Percentiles rank a stretch among this genome's conserved stretches.
Conservation (phyloP, 2,329 filamentous ascomycete genomes). For the Waltergamsia citrina region DNA sequence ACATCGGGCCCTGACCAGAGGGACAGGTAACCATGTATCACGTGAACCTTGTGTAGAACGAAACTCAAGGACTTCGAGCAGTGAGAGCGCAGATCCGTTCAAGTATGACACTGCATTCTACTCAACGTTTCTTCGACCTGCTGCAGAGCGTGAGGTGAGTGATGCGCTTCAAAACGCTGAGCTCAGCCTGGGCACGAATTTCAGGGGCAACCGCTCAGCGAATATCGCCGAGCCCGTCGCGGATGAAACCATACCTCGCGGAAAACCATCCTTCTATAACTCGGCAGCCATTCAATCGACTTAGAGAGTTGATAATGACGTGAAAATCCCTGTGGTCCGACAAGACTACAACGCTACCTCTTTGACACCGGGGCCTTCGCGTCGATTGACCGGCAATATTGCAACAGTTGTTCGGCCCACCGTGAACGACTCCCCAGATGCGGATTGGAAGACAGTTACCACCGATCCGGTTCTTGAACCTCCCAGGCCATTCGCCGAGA, state of each 20-base stretch:
- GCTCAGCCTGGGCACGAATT: no score
- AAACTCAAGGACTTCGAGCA: slow-evolving; percentile 20
- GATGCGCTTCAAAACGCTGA: slow-evolving; percentile 20
- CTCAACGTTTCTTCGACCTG: slow-evolving; percentile 23
- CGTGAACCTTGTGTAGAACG: slow-evolving; percentile 2
- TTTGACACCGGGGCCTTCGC: not conserved
- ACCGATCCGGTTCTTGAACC: slow-evolving; percentile 16
- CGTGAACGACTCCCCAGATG: slow-evolving; percentile 2
- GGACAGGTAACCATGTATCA: no score
- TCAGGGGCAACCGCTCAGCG: not conserved
- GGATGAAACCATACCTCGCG: not conserved
- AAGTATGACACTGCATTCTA: slow-evolving; percentile 31
- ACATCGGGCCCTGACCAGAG: no score
- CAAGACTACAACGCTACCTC: slow-evolving; percentile 1
- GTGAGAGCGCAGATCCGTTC: slow-evolving; percentile 32
- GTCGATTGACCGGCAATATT: slow-evolving; percentile 1
- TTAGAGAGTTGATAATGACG: slow-evolving; percentile 29
- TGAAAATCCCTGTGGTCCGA: slow-evolving; percentile 22
- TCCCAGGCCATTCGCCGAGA: slow-evolving; percentile 12
- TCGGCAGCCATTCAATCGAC: slow-evolving; percentile 23
- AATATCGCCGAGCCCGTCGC: not conserved
- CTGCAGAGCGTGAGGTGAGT: slow-evolving; percentile 33
- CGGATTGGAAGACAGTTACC: slow-evolving; percentile 25
- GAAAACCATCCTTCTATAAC: slow-evolving; percentile 22
- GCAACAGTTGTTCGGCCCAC: not conserved